phyloP scores from a whole-genome alignment of 2,329 filamentous ascomycete species.

The Fusarium pseudocircinatum region DNA sequence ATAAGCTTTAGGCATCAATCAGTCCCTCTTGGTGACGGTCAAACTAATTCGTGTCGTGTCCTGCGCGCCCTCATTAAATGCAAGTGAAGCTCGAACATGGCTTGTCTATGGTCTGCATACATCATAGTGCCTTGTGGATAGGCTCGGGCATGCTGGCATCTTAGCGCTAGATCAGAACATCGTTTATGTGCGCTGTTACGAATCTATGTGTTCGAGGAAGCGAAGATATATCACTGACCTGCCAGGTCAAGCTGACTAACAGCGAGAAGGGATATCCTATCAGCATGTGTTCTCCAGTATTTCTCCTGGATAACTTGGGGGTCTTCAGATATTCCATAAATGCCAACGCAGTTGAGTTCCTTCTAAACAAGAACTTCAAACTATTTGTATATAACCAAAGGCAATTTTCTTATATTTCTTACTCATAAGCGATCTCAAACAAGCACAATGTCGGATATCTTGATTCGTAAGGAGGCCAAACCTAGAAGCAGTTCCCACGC shows the following conservation, averaged over 20 bases:
- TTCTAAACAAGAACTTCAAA: not conserved
- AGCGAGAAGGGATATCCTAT: rapidly evolving
- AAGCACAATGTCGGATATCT: not conserved
- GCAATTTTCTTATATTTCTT: too few relatives aligned
- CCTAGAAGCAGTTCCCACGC: not conserved
- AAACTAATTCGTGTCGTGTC: not conserved
- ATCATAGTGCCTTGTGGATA: not conserved
- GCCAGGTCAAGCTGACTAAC: not conserved
- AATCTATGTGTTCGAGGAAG: not conserved
- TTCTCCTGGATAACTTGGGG: not conserved
- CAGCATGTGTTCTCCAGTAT: not conserved
- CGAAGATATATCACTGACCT: too few relatives aligned
- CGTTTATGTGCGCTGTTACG: not conserved
- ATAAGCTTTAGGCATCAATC: too few relatives aligned
- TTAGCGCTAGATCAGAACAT: not conserved
- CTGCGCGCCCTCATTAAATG: too few relatives aligned
- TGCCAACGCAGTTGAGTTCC: rapidly evolving
- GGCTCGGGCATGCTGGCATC: not conserved
- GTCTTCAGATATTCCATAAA: not conserved
- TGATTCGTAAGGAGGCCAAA: rapidly evolving
- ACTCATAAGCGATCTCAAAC: not conserved
- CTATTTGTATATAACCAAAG: not conserved
- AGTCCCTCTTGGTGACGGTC: not conserved
- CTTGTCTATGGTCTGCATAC: not conserved
- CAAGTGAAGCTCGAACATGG: not conserved